phyloP scores from a whole-genome alignment of 805 yeast genomes.

The Pichia insulana region DNA sequence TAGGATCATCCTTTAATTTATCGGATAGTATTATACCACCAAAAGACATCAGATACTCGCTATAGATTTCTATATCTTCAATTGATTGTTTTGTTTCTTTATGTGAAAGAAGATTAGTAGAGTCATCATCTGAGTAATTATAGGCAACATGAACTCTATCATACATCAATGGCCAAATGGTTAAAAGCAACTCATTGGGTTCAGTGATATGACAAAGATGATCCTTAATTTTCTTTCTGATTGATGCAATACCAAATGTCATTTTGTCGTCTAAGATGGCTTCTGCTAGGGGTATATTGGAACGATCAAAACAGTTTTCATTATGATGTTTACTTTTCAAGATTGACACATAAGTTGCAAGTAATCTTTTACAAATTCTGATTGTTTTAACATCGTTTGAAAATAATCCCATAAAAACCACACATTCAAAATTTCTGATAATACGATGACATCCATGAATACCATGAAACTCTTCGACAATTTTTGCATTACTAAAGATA shows the following conservation, averaged over 20 bases:
- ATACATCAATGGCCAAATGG: conserved; percentile 39
- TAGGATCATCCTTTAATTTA: conserved; percentile 20
- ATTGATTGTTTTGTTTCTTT: conserved; percentile 1
- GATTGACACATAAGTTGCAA: conserved; percentile 22
- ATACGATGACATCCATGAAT: conserved; percentile 26
- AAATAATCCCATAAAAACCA: conserved; percentile 42
- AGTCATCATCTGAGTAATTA: conserved; percentile 4
- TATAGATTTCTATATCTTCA: conserved; percentile 36
- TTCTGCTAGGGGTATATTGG: conserved; percentile 32
- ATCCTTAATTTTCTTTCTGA: conserved; percentile 57
- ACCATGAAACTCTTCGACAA: conserved; percentile 14
- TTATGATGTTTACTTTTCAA: conserved; percentile 17
- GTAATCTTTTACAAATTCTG: conserved; percentile 35
- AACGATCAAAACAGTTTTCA: conserved; percentile 17
- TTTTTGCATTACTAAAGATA: conserved; percentile 4
- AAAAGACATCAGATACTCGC: conserved; percentile 65
- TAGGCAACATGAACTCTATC: conserved; percentile 22
- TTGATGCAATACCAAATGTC: conserved; percentile 64
- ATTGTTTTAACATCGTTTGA: conserved; percentile 44
- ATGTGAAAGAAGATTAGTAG: not conserved
- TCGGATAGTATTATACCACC: conserved; percentile 51
- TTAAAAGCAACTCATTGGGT: conserved; percentile 33
- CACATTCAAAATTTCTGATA: conserved; percentile 39
- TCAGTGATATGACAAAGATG: conserved; percentile 23
- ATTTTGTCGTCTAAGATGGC: conserved; percentile 47